A percentile compares a stretch with the other conserved stretches of the same genome.
Evolutionary conservation across 495 filamentous ascomycete species (phyloP).

Genomic region (Xylaria flabelliformis): DNA sequence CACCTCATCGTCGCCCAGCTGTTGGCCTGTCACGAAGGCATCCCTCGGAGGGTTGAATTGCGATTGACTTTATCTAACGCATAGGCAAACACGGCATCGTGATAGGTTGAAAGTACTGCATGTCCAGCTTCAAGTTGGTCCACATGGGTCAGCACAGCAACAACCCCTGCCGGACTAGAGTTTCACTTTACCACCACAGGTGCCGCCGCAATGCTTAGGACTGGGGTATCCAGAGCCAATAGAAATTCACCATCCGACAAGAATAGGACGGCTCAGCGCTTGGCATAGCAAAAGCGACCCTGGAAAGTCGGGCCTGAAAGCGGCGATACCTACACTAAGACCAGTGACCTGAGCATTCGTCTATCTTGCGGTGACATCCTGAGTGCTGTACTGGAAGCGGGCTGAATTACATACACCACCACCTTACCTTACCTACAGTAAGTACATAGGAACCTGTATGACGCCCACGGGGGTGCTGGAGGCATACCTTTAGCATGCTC

Average conservation of each 20-base stretch:
- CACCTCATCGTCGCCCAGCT: neutral
- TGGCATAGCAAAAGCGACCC: constrained; percentile 18
- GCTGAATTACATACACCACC: neutral
- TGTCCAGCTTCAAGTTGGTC: neutral
- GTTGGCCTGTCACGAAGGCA: neutral
- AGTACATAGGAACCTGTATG: neutral
- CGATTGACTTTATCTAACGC: neutral
- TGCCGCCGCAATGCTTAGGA: constrained; percentile 21
- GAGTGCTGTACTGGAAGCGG: neutral
- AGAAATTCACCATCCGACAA: constrained; percentile 13
- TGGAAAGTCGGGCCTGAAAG: constrained; percentile 25
- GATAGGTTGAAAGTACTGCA: neutral
- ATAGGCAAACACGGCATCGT: neutral
- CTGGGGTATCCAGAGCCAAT: constrained; percentile 19
- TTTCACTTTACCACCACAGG: constrained; percentile 25
- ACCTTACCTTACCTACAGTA: neutral
- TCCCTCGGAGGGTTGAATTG: neutral
- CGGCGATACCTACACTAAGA: neutral
- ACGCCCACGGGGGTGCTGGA: neutral
- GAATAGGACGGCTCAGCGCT: constrained; percentile 17
- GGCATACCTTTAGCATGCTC: neutral
- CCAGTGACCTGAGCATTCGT: neutral
- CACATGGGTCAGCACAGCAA: constrained; percentile 12
- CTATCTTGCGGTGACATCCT: constrained; percentile 10
- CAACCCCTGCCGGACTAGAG: constrained; percentile 11